Evolutionary conservation across 495 filamentous ascomycete genomes (phyloP).

Genomic region (Penicillium fimorum): DNA sequence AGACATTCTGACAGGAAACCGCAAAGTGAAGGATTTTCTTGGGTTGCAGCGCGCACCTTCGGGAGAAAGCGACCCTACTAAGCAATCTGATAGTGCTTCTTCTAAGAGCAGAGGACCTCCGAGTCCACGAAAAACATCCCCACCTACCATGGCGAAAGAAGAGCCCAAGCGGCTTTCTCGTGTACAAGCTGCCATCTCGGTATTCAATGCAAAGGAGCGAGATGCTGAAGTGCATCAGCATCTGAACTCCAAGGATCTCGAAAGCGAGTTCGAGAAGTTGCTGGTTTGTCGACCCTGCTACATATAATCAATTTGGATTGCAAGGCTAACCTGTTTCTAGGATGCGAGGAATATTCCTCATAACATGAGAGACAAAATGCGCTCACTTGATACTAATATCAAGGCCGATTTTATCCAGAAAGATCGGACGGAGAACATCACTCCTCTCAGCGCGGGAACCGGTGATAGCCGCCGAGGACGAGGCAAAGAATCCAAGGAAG

Average conservation of each 20-base stretch:
- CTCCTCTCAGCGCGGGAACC: constrained; percentile 35
- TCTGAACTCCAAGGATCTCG: constrained; percentile 46
- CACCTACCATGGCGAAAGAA: constrained; percentile 25
- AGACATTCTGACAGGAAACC: constrained; percentile 41
- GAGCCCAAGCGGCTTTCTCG: constrained; percentile 45
- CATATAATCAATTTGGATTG: background rate
- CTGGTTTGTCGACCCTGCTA: constrained; percentile 31
- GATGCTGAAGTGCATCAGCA: constrained; percentile 43
- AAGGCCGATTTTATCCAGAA: constrained; percentile 94
- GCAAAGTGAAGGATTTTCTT: constrained; percentile 39
- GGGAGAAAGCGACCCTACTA: constrained; percentile 18
- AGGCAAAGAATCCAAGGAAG: constrained; percentile 41
- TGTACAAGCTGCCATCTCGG: constrained; percentile 66
- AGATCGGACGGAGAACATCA: constrained; percentile 66
- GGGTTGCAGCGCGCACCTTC: constrained; percentile 28
- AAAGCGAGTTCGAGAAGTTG: constrained; percentile 51
- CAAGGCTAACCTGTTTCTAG: constrained; percentile 50
- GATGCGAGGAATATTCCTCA: constrained; percentile 89
- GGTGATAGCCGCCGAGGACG: constrained; percentile 44
- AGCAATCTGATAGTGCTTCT: constrained; percentile 18
- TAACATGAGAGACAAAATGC: constrained; percentile 91
- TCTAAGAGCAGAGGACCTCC: constrained; percentile 21
- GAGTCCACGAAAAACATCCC: constrained; percentile 21
- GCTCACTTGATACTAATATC: constrained; percentile 79
- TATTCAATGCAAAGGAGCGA: constrained; percentile 52